Evolutionary conservation across 2,329 filamentous ascomycete genomes (phyloP).

Genomic region (Chalara sp.): DNA sequence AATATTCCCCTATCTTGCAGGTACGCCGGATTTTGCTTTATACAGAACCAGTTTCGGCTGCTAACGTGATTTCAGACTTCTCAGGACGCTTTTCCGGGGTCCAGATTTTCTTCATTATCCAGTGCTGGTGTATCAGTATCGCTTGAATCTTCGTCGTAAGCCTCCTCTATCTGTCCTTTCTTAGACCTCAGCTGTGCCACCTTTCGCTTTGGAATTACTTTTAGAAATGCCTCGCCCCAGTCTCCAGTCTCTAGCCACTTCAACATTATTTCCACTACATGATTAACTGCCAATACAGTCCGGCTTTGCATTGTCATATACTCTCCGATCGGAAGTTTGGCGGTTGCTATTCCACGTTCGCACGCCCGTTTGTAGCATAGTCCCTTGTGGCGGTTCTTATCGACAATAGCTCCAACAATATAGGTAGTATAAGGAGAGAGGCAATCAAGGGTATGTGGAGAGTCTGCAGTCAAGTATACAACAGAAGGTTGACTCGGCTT

Average conservation of each 20-base stretch:
- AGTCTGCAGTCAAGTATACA: conserved; percentile 88
- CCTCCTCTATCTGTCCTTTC: conserved; percentile 6
- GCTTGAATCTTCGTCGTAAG: background rate
- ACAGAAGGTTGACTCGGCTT: conserved; percentile 45
- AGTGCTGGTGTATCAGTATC: background rate
- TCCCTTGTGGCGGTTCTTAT: conserved; percentile 94
- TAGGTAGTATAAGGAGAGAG: conserved; percentile 87
- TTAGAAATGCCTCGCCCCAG: conserved; percentile 85
- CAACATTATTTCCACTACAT: conserved; percentile 95
- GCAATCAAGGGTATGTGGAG: conserved; percentile 73
- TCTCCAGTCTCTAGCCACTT: conserved; percentile 85
- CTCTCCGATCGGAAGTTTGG: conserved; percentile 89
- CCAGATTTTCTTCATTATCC: no score
- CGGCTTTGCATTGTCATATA: conserved; percentile 88
- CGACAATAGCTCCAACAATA: conserved; percentile 88
- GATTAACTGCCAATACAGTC: conserved; percentile 84
- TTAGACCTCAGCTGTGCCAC: conserved; percentile 58
- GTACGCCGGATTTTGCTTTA: no score
- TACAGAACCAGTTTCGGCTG: no score
- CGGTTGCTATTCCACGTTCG: conserved; percentile 73
- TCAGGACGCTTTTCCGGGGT: no score
- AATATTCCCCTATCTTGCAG: no score
- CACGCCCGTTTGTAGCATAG: conserved; percentile 81
- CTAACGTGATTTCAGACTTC: no score
- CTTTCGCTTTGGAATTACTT: conserved; percentile 86